Evolutionary conservation across 768 basidiomycete species (phyloP), one percentile per base, ranked within the genome.

Genomic region (Leccinum broughii): DNA sequence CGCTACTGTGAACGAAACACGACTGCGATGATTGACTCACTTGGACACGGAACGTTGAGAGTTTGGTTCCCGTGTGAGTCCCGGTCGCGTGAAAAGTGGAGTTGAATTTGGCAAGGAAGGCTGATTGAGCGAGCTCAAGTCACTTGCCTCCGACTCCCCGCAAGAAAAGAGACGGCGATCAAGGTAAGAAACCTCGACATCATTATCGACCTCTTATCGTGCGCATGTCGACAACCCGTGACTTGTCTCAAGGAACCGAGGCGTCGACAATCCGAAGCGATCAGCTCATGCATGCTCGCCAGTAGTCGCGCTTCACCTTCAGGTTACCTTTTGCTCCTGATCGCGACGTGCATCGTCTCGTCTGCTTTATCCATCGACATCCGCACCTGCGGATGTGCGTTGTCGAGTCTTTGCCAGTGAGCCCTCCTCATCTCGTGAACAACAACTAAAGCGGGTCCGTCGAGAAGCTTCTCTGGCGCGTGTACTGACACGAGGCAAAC

Each of bases 401-500:
- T 32, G 20, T 59, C 57, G 56, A 24, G 50, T 48, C 26, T 7
- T 7, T 15, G 22, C 17, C 49, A 57, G 69, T 71, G 60, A 71
- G 69, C 62, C 15, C 15, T 44, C 44, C 48, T 30, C 51, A 20
- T 44, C 20, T 10, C 34, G 48, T 26, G 48, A 49, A 48, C 49
- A 39, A 39, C 57, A 22, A 37, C 30, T 15, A n/a, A 22, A 46
- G 8, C 53, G 49, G 48, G 28, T 50, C 61, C 48, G 35, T 62
- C 62, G 53, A 48, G 59, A 39, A 54, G 54, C 64, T 73, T 73
- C 72, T 70, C 69, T 67, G 74, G 76, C 79, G 77, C 79, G 80
- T 81, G 81, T 75, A 67, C 76, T 80, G 64, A 83, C 83, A 85
- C 80, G 83, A 84, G 82, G 83, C 83, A 77, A 56, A 57, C 63